Percentiles rank a stretch among this genome's conserved stretches.
These are phyloP conservation scores for Crithidia thermophila DNA, from an alignment of 208 protist species.

Conservation along the genomic window DNA sequence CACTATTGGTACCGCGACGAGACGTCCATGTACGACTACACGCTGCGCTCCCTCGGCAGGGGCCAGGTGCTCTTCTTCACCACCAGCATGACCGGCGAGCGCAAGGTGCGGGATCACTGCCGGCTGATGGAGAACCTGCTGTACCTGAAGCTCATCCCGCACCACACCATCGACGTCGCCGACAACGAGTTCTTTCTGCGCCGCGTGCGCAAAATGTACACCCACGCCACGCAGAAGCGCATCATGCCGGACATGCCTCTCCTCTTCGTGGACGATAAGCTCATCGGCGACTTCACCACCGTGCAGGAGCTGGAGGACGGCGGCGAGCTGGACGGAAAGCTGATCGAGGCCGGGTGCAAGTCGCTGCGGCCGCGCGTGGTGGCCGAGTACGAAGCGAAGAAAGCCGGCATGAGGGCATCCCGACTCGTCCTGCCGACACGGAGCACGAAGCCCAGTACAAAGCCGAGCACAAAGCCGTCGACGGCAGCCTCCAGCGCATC, in stretches of 20 bases:
- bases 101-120: slow-evolving; percentile 53
- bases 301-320: slow-evolving; percentile 77
- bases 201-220: slow-evolving; percentile 45
- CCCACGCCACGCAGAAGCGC: slow-evolving; percentile 24
- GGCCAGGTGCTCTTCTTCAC: slow-evolving; percentile 68
- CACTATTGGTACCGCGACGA: slow-evolving; percentile 57
- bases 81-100: slow-evolving; percentile 72
- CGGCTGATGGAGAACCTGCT: slow-evolving; percentile 61
- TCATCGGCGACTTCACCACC: slow-evolving; percentile 57
- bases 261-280: slow-evolving; percentile 60
- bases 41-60: slow-evolving; percentile 11
- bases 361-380: slow-evolving; percentile 26
- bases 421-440: slow-evolving; percentile 11
- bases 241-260: slow-evolving; percentile 45
- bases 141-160: slow-evolving; percentile 65
- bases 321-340: slow-evolving; percentile 48
- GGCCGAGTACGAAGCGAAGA: slow-evolving; percentile 2
- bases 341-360: slow-evolving; percentile 39
- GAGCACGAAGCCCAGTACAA: neutral
- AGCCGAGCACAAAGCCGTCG: neutral
- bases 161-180: slow-evolving; percentile 69
- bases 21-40: slow-evolving; percentile 40
- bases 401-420: neutral
- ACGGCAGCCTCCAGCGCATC: too few species aligned
- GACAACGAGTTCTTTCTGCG: slow-evolving; percentile 60